Evolutionary conservation across 73 alveolate genomes (phyloP).

Genomic region (Tetrahymena borealis): DNA sequence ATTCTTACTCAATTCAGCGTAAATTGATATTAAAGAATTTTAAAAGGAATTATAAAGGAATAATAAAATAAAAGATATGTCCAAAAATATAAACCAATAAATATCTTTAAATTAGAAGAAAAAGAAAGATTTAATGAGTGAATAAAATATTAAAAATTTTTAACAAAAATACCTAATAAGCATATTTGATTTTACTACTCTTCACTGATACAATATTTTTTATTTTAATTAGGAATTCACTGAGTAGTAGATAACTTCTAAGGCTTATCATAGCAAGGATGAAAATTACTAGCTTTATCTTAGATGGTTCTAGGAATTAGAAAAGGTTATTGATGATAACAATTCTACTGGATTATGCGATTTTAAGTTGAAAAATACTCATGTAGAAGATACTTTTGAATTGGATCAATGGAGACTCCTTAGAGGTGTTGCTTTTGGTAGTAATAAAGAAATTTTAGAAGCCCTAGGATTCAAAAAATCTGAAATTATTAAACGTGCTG

Average conservation of each 20-base stretch:
- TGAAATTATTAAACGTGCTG: constrained; percentile 60
- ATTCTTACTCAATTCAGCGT: constrained; percentile 57
- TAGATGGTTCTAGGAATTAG: background rate
- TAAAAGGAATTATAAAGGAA: too few species aligned
- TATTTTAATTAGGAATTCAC: background rate
- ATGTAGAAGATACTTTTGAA: background rate
- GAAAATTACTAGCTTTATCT: background rate
- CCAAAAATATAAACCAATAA: too few species aligned
- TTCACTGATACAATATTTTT: too few species aligned
- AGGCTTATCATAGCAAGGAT: background rate
- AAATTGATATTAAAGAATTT: too few species aligned
- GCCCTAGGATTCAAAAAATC: constrained; percentile 53
- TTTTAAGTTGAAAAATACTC: background rate
- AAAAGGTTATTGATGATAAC: background rate
- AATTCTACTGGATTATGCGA: background rate
- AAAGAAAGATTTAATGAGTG: too few species aligned
- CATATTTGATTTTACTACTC: too few species aligned
- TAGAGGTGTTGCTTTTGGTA: constrained; percentile 42
- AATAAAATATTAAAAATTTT: too few species aligned
- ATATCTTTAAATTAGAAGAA: too few species aligned
- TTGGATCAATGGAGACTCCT: constrained; percentile 10
- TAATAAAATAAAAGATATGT: too few species aligned
- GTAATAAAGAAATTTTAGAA: constrained; percentile 44
- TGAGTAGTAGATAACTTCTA: background rate
- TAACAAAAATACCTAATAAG: too few species aligned